Base-by-base conservation (phyloP, 2,329 filamentous ascomycete species). In the Ascochyta koolunga region DNA sequence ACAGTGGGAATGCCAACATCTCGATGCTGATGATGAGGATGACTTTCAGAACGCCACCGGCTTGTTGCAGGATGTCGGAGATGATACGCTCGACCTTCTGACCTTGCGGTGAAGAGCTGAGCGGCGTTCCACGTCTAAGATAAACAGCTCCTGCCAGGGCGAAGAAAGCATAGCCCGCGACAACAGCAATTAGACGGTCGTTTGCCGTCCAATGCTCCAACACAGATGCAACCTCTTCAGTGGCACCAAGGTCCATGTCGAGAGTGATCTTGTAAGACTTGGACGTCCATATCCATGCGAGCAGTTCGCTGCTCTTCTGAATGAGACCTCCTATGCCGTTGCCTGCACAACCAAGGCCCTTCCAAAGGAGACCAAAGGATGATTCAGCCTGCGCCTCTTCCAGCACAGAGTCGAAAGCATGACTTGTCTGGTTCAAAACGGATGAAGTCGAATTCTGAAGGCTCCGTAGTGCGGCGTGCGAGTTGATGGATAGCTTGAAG, bases 11-110 rank as follows among this genome's bases (percentile, higher is more conserved):
- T 6, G 93, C 87, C 31, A 99, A 87, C 95, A 99, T 99, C 78
- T 99, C 95, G 66, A 99, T 99, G 61, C 93, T 95, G 62, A 99
- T 99, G 67, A 99, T 98, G 56, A 98, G 79, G 44, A 99, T 96
- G 19, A 99, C 95, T 75, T 99, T 99, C 81, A 97, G 87, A 9
- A 99, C 93, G 13, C 96, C 95, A 36, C 95, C 96, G 41, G 95
- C 95, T 80, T 99, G 96, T 59, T 92, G 88, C 19, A 99, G 81
- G 1, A 88, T 83, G 59, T 98, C 93, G 21, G 93, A 88, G 36
- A 97, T 75, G 7, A 87, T 83, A 21, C 88, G 89, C 72, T 98
- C 93, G 4, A 85, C 75, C 57, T 79, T 80, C 53, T 83, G 82
- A 4, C 80, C 80, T 44, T 81, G 76, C 41, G 80, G 79, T 3